Base-by-base conservation (phyloP, 2,329 filamentous ascomycete genomes). In the Aureobasidium subglaciale region DNA sequence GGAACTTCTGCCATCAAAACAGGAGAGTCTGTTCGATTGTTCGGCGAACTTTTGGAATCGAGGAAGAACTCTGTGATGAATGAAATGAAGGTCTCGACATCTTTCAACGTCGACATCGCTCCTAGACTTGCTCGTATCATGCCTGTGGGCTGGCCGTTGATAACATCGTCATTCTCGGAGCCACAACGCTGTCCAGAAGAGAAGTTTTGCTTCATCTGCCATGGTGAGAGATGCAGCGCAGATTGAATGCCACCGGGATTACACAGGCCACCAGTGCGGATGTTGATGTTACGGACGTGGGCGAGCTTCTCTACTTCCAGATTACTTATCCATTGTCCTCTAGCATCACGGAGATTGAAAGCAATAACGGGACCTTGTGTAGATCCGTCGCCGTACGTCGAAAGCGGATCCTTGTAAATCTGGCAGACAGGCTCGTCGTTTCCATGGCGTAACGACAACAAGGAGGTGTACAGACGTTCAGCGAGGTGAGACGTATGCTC, bases 271-370 rank as follows among this genome's bases (percentile, higher is more conserved):
- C 93, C 93, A 0, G 90, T 96, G 34, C 93, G 82, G 20, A 97
- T 73, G 64, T 96, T 89, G 42, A 97, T 86, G 46, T 83, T 81
- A 61, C 86, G 88, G 18, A 96, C 75, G 3, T 80, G 79, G 6
- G 90, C 88, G 20, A 97, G 75, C 69, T 93, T 96, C 67, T 97
- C 91, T 16, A 97, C 84, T 66, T 97, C 92, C 13, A 82, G 78
- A 59, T 91, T 85, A 62, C 88, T 89, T 54, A 93, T 69, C 87
- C 88, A 96, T 27, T 80, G 79, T 0, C 88, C 87, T 8, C 74
- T 67, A 18, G 80, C 78, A 61, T 86, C 88, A 48, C 74, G 78
- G 30, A 97, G 65, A 63, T 97, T 97, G 74, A 97, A 92, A 0
- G 91, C 83, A 22, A 96, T 71, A 7, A 91, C 80, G 0, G 92